Base-by-base conservation (phyloP, 768 basidiomycete genomes). In the Thelephora aurantiotincta region DNA sequence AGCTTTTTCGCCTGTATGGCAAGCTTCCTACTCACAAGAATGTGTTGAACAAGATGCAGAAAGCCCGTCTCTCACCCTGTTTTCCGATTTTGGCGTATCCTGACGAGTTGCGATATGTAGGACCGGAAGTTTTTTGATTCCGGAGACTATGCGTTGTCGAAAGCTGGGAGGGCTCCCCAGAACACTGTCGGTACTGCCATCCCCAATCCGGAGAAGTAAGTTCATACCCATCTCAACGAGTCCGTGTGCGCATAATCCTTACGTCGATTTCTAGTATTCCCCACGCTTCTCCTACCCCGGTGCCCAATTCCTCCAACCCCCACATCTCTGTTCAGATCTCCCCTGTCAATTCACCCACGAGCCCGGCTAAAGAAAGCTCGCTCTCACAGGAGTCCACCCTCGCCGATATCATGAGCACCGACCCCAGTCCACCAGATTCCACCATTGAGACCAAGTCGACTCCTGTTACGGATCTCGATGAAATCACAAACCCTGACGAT, bases 51-150 rank as follows among this genome's bases (percentile, higher is more conserved):
- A 92, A 91, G 71, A 91, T 96, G 83, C 89, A 92, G 66, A 94
- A 90, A 80, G 93, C 88, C 41, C 44, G 72, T 59, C 43, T 38
- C 43, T 23, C 22, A 33, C 35, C 14, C 18, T 26, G 18, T 33
- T 19, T 38, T 18, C 34, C 9, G 19, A 44, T 38, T 48, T 35
- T 52, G 47, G 49, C 34, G 22, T 48, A 42, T 51, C 45, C 52
- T 37, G 48, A 34, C 48, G 35, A 51, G 37, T 38, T 45, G 22
- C 35, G 44, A 45, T 58, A 49, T 46, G 34, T 55, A 97, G 93
- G 94, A 99, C 60, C 87, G 96, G 58, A 98, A 98, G 67, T 99
- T 91, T 69, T 99, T 99, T 64, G 96, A 98, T 67, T 98, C 94
- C 48, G 96, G 96, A 49, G 96, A 99, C 64, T 98, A 98, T 60